Evolutionary conservation across 2,329 filamentous ascomycete species (phyloP).

Genomic region (Aspergillus calidoustus): DNA sequence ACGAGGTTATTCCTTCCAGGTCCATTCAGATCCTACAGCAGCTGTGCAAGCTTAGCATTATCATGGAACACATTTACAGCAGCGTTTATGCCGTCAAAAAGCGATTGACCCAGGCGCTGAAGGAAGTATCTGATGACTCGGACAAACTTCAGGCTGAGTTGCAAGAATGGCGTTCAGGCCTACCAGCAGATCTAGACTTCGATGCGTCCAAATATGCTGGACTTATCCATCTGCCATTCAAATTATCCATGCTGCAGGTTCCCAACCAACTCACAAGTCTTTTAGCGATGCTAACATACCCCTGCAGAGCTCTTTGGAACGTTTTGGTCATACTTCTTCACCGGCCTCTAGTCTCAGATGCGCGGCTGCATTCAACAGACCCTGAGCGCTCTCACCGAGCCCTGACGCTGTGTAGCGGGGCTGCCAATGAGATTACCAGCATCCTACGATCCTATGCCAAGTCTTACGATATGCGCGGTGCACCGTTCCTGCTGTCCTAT

Average conservation of each 20-base stretch:
- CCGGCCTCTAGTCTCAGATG: slow-evolving; percentile 53
- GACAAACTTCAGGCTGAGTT: neutral
- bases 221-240: neutral
- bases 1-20: neutral
- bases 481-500: slow-evolving; percentile 44
- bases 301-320: slow-evolving; percentile 53
- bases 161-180: neutral
- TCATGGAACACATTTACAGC: neutral
- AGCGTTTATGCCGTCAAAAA: neutral
- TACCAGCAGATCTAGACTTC: neutral
- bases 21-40: neutral
- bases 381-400: neutral
- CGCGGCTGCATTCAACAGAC: slow-evolving; percentile 55
- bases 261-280: neutral
- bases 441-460: neutral
- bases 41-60: neutral
- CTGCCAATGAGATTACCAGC: neutral
- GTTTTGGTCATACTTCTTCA: slow-evolving; percentile 59
- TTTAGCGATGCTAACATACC: neutral
- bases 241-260: neutral
- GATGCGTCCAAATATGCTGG: neutral
- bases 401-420: neutral
- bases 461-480: neutral
- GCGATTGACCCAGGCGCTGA: neutral
- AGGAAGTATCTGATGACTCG: neutral